Base-by-base conservation (phyloP, 1,284 basidiomycete species). In the Apiotrichum sp. region DNA sequence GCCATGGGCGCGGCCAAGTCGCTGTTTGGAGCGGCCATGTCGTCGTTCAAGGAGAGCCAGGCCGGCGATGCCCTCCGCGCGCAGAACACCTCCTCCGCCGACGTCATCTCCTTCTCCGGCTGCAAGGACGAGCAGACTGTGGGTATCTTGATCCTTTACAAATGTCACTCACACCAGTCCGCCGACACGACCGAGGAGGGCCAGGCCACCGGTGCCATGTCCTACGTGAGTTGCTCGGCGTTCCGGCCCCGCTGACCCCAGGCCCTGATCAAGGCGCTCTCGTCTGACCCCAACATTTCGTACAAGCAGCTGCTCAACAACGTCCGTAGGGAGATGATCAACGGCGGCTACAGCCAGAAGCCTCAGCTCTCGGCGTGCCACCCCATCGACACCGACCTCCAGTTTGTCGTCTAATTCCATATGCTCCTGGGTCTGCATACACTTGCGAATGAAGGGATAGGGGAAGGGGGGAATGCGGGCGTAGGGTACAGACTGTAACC, bases 71-170 rank as follows among this genome's bases (percentile, higher is more conserved):
- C 49, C 47, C 64, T 68, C n/a, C 59, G 64, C 46, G 61, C 67
- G 56, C 67, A 68, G 45, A 86, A 82, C 72, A 88, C 89, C 0
- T 88, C 86, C 65, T 82, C 86, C 11, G 91, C 91, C 11, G 84
- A 86, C 63, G 84, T 84, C n/a, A 70, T 77, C 52, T 63, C 62
- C 50, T 93, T 86, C 83, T 88, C 87, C 65, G 93, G 92, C 5
- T 96, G 93, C 77, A 93, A 91, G 69, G 93, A 97, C 70, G 83
- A 84, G 13, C 92, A 96, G 76, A 97, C 93, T 9, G 45, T 57
- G 49, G 52, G 57, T 57, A 7, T 22, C 22, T 22, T 22, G 22
- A 22, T 22, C 22, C 22, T 22, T 22, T 22, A 22, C 22, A 22
- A 22, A 22, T 22, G 22, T 22, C 22, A 22, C 22, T 22, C 22